phyloP scores from a whole-genome alignment of 345 rosid species.

The Brassica incana region DNA sequence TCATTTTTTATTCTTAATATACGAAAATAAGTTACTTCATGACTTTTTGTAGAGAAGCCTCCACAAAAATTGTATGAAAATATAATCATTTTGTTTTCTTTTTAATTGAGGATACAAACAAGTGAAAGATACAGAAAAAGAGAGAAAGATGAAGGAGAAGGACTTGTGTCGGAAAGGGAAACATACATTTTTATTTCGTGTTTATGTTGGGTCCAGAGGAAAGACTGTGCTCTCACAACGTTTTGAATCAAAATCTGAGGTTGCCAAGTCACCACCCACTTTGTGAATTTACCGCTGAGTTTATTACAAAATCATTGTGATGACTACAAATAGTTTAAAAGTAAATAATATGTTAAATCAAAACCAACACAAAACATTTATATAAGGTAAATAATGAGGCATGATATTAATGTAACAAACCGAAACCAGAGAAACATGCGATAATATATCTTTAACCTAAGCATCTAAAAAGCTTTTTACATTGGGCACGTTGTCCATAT shows the following conservation, averaged over 20 bases:
- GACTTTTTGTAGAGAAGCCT: not conserved
- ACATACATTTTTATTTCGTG: constrained; percentile 24
- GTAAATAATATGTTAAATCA: not conserved
- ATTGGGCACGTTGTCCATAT: constrained; percentile 29
- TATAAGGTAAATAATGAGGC: not conserved
- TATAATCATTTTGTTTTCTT: not conserved
- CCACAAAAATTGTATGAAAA: not conserved
- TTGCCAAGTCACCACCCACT: not conserved
- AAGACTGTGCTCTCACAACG: not conserved
- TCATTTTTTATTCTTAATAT: constrained; percentile 10
- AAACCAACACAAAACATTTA: not conserved
- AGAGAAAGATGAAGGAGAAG: constrained; percentile 9
- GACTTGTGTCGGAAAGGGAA: constrained; percentile 41
- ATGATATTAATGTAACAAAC: not conserved
- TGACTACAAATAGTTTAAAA: not conserved
- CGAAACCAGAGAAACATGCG: constrained; percentile 8
- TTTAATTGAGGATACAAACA: not conserved
- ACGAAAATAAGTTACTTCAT: not conserved
- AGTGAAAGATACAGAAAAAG: constrained; percentile 4
- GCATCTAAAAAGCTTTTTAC: constrained; percentile 5
- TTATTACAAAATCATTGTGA: not conserved
- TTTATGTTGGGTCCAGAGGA: constrained; percentile 29
- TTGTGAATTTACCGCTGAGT: not conserved
- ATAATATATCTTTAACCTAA: constrained; percentile 5
- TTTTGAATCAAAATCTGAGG: not conserved